Base-by-base conservation (phyloP, 2,329 filamentous ascomycete genomes). In the Drechslerella dactyloides region DNA sequence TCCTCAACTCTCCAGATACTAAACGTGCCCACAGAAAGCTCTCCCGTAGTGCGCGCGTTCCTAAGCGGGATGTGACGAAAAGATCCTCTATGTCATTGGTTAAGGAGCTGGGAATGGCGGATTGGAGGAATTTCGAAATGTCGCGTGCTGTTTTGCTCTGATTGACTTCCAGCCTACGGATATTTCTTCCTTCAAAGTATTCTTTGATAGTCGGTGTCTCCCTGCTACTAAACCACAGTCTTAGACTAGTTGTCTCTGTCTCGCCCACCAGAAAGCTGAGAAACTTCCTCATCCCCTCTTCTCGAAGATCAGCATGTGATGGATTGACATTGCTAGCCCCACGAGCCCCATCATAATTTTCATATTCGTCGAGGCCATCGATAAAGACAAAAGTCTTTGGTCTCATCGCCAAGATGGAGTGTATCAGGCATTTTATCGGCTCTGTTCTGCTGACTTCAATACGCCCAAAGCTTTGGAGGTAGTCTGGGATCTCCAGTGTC, bases 191-290 rank as follows among this genome's bases (percentile, higher is more conserved):
- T 17, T 42, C 27, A 10, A 56, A 42, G 33, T 17, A 56, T 40
- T 56, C 21, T 2, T 2, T 42, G 2, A 56, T 37, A 40, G 15
- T 24, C n/a, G 2, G 7, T 2, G 17, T 42, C 23, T 4, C 2
- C 35, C 42, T 27, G 33, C 53, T 56, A 37, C 30, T 56, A 23
- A 56, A 40, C 53, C 53, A 56, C 23, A 56, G 33, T 11, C 35
- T 40, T 56, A 27, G 10, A 8, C 27, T 7, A 11, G 13, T 8
- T 17, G 19, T 17, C 15, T 6, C 23, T 21, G 24, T 19, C 19
- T n/a, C 15, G 10, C 19, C n/a, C 2, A 52, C 24, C 2, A 52
- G 19, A 2, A 11, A 52, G 15, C 15, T 2, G 48, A 21, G 19
- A 5, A 21, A n/a, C 8, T 5, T 19, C 24, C 8, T 19, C 24